A percentile compares a stretch with the other conserved stretches of the same genome.
These are phyloP conservation scores for Dipsacomyces acuminosporus DNA, from an alignment of 371 early-diverging fungal species.

Conservation along the genomic window DNA sequence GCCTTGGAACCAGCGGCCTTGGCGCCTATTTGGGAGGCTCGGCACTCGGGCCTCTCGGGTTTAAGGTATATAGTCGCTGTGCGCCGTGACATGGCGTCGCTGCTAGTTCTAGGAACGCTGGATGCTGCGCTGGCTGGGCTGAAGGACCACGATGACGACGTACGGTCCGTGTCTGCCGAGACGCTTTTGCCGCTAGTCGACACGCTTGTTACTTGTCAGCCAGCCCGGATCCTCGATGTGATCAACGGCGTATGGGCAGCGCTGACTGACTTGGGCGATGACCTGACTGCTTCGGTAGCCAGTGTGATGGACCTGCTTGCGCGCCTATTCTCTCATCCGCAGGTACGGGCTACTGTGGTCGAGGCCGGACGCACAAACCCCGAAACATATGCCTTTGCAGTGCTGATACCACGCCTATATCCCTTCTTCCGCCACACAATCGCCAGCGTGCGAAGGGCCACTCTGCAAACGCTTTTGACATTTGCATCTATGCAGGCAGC, in stretches of 20 bases:
- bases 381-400: constrained; percentile 37
- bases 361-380: constrained; percentile 5
- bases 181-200: constrained; percentile 85
- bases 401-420: constrained; percentile 75
- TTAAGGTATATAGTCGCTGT: constrained; percentile 93
- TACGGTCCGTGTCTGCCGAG: constrained; percentile 86
- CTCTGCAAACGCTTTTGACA: constrained; percentile 72
- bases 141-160: constrained; percentile 87
- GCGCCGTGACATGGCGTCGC: constrained; percentile 73
- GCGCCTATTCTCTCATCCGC: constrained; percentile 56
- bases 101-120: constrained; percentile 59
- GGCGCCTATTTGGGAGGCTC: constrained; percentile 80
- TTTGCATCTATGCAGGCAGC: constrained; percentile 64
- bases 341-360: constrained; percentile 24
- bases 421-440: constrained; percentile 94
- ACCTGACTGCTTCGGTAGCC: constrained; percentile 87
- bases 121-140: constrained; percentile 52
- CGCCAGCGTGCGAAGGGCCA: constrained; percentile 78
- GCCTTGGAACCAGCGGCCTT: background rate
- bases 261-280: constrained; percentile 76
- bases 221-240: constrained; percentile 63
- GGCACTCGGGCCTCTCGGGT: constrained; percentile 93
- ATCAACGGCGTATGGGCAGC: constrained; percentile 82
- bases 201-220: constrained; percentile 63
- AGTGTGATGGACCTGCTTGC: constrained; percentile 92